phyloP scores from a whole-genome alignment of 768 basidiomycete species.

The Lactifluus subvellereus region DNA sequence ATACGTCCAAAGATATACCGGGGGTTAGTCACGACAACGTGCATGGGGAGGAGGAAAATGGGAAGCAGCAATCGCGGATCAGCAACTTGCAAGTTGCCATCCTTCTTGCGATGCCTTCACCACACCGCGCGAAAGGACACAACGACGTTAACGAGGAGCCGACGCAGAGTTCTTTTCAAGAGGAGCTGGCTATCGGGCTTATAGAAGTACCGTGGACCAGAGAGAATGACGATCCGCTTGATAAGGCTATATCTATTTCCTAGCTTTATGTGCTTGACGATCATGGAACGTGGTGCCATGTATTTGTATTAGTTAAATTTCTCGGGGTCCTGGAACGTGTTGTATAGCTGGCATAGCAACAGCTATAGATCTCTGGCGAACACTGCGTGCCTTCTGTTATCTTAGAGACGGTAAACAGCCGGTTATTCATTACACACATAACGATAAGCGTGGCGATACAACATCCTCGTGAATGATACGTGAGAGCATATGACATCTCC shows the following conservation, averaged over 20 bases:
- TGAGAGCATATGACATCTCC: not conserved
- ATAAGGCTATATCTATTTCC: not conserved
- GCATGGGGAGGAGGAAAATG: not conserved
- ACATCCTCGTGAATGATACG: not conserved
- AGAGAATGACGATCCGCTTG: not conserved
- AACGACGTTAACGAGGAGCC: not conserved
- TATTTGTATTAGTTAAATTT: not conserved
- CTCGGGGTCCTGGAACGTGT: not conserved
- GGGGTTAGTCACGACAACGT: too few species aligned
- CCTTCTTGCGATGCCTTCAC: slow-evolving; percentile 24
- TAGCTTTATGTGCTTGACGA: not conserved
- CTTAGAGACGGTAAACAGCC: not conserved
- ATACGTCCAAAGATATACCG: not conserved
- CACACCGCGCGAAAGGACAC: not conserved
- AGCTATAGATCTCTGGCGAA: not conserved
- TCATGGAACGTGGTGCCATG: not conserved
- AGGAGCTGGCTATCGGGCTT: slow-evolving; percentile 16
- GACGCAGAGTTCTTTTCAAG: not conserved
- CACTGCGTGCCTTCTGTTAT: not conserved
- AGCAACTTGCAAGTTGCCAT: slow-evolving; percentile 16
- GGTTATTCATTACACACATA: not conserved
- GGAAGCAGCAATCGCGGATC: too few species aligned
- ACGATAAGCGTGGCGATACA: not conserved
- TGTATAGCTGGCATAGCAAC: not conserved
- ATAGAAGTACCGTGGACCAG: slow-evolving; percentile 12